Conservation (phyloP, 2,329 filamentous ascomycete genomes). For the Aquanectria penicillioides region DNA sequence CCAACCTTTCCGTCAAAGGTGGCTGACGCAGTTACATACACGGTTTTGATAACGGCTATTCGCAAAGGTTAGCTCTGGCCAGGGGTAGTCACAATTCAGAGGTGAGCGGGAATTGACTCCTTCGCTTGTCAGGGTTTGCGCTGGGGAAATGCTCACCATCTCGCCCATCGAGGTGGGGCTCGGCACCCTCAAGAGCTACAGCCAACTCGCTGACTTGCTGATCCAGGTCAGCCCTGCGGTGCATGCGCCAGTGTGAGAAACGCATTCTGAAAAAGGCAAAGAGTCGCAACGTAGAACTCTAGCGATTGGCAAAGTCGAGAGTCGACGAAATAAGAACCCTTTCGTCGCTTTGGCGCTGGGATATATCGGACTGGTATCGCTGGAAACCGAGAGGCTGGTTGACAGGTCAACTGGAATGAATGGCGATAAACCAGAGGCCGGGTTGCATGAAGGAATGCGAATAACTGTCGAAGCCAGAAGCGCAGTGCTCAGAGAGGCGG, state of each 20-base stretch:
- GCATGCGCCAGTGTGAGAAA: slow-evolving; percentile 41
- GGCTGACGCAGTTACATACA: slow-evolving; percentile 54
- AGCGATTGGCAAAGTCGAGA: not conserved
- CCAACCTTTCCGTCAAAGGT: slow-evolving; percentile 56
- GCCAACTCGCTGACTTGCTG: slow-evolving; percentile 42
- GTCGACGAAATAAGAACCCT: not conserved
- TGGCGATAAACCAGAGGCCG: slow-evolving; percentile 34
- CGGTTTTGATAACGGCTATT: slow-evolving; percentile 48
- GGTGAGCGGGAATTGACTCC: too few species aligned
- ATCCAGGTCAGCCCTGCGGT: slow-evolving; percentile 40
- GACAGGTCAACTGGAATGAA: slow-evolving; percentile 42
- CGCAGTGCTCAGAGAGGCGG: slow-evolving; percentile 31
- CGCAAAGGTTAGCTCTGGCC: slow-evolving; percentile 11
- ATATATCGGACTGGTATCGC: slow-evolving; percentile 31
- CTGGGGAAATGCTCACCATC: slow-evolving; percentile 3
- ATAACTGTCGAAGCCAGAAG: slow-evolving; percentile 35
- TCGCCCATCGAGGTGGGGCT: not conserved
- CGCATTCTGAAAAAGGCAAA: slow-evolving; percentile 41
- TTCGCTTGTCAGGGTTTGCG: too few species aligned
- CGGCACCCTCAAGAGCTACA: slow-evolving; percentile 26
- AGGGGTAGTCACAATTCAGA: slow-evolving; percentile 5
- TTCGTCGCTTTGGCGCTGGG: not conserved
- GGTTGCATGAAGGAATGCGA: slow-evolving; percentile 40
- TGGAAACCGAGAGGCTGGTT: slow-evolving; percentile 32
- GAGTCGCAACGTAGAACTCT: not conserved